Percentiles rank a stretch among this genome's conserved stretches.
Evolutionary conservation across 345 rosid species (phyloP).

Genomic region (Sonneratia caseolaris): DNA sequence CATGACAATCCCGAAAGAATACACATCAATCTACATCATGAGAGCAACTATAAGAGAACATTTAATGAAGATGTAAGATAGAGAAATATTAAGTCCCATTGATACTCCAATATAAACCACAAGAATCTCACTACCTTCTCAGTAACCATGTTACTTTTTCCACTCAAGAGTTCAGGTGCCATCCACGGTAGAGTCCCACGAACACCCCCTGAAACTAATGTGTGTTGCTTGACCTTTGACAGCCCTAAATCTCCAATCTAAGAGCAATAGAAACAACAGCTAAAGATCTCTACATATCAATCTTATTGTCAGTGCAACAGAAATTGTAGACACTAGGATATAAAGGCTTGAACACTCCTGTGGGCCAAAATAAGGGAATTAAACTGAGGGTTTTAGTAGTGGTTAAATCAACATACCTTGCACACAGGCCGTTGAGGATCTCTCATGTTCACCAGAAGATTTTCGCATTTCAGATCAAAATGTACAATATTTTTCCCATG

Average conservation of each 20-base stretch:
- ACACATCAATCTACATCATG: conserved; percentile 74
- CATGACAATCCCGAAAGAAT: conserved; percentile 96
- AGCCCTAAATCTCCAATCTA: conserved; percentile 97
- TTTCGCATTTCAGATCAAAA: conserved; percentile 96
- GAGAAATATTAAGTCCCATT: not conserved
- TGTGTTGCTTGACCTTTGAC: conserved; percentile 92
- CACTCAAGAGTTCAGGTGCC: conserved; percentile 99
- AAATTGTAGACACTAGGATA: not conserved
- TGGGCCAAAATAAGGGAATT: not conserved
- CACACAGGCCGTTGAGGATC: conserved; percentile 97
- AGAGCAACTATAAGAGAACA: not conserved
- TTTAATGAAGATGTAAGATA: not conserved
- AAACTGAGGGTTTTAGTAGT: not conserved
- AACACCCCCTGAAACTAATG: conserved; percentile 94
- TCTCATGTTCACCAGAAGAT: conserved; percentile 94
- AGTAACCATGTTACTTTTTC: conserved; percentile 93
- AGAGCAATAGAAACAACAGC: conserved; percentile 4
- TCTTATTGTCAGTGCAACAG: not conserved
- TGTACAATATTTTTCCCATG: conserved; percentile 97
- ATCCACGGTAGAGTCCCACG: conserved; percentile 99
- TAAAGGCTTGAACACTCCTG: not conserved
- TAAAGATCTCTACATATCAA: not conserved
- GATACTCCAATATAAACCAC: not conserved
- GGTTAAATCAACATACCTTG: conserved; percentile 44
- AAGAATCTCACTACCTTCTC: conserved; percentile 57